A percentile compares a stretch with the other conserved stretches of the same genome.
These are phyloP conservation scores for Ogataea trehaloabstinens DNA, from an alignment of 805 yeast genomes.

Conservation along the genomic window DNA sequence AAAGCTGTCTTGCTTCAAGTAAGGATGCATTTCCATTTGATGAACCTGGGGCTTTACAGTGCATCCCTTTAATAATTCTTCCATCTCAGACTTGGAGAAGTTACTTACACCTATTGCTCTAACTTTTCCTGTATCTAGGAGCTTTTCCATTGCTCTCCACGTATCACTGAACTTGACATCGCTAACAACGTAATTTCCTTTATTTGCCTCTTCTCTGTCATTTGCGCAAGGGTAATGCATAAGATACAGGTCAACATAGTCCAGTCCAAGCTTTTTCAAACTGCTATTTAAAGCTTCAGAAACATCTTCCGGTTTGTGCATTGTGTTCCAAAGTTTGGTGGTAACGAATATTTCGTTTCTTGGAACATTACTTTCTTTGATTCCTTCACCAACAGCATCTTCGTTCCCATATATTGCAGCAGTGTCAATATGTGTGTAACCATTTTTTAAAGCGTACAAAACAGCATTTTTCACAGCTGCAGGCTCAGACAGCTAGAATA, in stretches of 20 bases:
- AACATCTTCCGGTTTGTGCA: slow-evolving; percentile 33
- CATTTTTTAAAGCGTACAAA: slow-evolving; percentile 56
- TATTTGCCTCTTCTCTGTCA: slow-evolving; percentile 35
- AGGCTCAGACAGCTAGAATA: slow-evolving; percentile 34
- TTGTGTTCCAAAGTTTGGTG: slow-evolving; percentile 58
- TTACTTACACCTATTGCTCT: slow-evolving; percentile 80
- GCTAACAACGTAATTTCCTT: slow-evolving; percentile 33
- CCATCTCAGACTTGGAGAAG: slow-evolving; percentile 55
- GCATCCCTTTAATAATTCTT: slow-evolving; percentile 51
- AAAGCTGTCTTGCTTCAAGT: slow-evolving; percentile 60
- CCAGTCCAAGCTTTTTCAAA: slow-evolving; percentile 49
- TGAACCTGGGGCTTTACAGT: slow-evolving; percentile 45
- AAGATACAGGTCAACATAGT: slow-evolving; percentile 63
- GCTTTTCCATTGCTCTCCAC: slow-evolving; percentile 64
- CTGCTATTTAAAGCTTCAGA: slow-evolving; percentile 49
- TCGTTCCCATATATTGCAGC: slow-evolving; percentile 72
- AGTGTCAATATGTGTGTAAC: slow-evolving; percentile 77
- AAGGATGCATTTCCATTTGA: slow-evolving; percentile 75
- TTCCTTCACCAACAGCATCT: slow-evolving; percentile 55
- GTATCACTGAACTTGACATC: slow-evolving; percentile 50
- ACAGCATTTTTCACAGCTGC: slow-evolving; percentile 58
- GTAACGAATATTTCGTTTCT: slow-evolving; percentile 57
- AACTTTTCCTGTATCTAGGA: slow-evolving; percentile 51
- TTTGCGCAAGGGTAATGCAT: slow-evolving; percentile 65
- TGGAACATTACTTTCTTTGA: slow-evolving; percentile 40